These are phyloP conservation scores for Graphilbum fragrans DNA, from an alignment of 2,329 filamentous ascomycete species.

Conservation along the genomic window DNA sequence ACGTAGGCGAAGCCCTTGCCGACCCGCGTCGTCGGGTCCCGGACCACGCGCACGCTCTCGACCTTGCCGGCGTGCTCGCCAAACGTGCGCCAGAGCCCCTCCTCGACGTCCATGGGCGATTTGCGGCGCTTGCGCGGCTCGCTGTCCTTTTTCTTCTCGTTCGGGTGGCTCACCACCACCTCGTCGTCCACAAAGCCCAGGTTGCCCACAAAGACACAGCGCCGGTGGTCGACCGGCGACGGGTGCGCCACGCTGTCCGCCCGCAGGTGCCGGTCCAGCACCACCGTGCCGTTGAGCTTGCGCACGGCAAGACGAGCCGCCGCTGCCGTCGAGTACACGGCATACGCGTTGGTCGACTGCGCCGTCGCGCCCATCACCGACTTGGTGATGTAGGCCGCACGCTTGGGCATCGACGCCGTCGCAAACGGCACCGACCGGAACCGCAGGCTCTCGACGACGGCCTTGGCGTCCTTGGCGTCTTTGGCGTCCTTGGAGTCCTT, in stretches of 20 bases:
- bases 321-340: slow-evolving; percentile 64
- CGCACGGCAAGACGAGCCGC: slow-evolving; percentile 67
- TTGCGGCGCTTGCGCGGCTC: slow-evolving; percentile 41
- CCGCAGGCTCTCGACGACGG: slow-evolving; percentile 65
- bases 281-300: slow-evolving; percentile 69
- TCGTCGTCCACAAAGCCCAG: slow-evolving; percentile 94
- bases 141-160: slow-evolving; percentile 33
- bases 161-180: slow-evolving; percentile 40
- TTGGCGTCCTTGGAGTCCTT: slow-evolving; percentile 59
- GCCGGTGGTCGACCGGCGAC: slow-evolving; percentile 65
- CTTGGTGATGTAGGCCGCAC: slow-evolving; percentile 87
- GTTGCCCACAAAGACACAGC: slow-evolving; percentile 94
- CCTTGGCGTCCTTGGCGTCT: slow-evolving; percentile 41
- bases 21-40: slow-evolving; percentile 80
- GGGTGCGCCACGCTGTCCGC: slow-evolving; percentile 89
- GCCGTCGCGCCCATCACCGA: slow-evolving; percentile 85
- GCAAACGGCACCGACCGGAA: slow-evolving; percentile 90
- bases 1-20: slow-evolving; percentile 98
- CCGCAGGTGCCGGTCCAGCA: slow-evolving; percentile 79
- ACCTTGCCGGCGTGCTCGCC: slow-evolving; percentile 62
- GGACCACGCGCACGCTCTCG: slow-evolving; percentile 84
- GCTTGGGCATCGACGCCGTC: slow-evolving; percentile 67
- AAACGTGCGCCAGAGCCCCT: slow-evolving; percentile 82
- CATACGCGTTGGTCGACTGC: slow-evolving; percentile 88
- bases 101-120: slow-evolving; percentile 74